Conservation (phyloP, 2,329 filamentous ascomycete genomes). For the Penicillium sp. region DNA sequence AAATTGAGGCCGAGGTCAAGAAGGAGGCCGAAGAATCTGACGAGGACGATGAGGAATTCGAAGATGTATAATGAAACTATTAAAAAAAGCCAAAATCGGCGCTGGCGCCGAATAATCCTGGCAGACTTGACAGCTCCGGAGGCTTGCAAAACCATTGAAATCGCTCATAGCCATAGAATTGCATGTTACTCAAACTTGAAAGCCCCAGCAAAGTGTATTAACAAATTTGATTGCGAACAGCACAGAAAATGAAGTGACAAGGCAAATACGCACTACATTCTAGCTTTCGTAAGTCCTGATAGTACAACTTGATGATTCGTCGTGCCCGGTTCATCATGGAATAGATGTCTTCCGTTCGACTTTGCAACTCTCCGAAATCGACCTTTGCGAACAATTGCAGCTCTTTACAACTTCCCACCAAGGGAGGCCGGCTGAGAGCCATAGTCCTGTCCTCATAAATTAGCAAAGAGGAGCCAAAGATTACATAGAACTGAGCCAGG, state of each 20-base stretch:
- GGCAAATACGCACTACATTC: too few relatives aligned
- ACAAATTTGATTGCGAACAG: not conserved
- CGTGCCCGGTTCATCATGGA: not conserved
- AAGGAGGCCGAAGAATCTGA: slow-evolving; percentile 8
- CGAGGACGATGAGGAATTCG: slow-evolving; percentile 5
- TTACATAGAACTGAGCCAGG: too few relatives aligned
- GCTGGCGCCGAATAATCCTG: slow-evolving; percentile 7
- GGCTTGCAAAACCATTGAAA: not conserved
- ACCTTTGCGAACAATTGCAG: not conserved
- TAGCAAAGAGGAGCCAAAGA: not conserved
- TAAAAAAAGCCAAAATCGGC: not conserved
- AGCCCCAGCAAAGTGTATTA: not conserved
- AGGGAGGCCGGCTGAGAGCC: not conserved
- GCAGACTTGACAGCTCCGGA: not conserved
- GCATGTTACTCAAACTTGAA: not conserved
- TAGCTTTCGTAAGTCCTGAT: not conserved
- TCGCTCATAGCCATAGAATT: not conserved
- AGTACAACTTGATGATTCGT: not conserved
- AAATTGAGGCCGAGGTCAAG: slow-evolving; percentile 12
- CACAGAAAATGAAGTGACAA: not conserved
- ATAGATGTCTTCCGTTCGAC: not conserved
- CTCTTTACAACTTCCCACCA: not conserved
- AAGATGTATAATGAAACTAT: slow-evolving; percentile 4
- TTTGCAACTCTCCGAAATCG: not conserved
- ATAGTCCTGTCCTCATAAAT: not conserved